Evolutionary conservation across 2,329 filamentous ascomycete genomes (phyloP).

Genomic region (Aspergillus unguis): DNA sequence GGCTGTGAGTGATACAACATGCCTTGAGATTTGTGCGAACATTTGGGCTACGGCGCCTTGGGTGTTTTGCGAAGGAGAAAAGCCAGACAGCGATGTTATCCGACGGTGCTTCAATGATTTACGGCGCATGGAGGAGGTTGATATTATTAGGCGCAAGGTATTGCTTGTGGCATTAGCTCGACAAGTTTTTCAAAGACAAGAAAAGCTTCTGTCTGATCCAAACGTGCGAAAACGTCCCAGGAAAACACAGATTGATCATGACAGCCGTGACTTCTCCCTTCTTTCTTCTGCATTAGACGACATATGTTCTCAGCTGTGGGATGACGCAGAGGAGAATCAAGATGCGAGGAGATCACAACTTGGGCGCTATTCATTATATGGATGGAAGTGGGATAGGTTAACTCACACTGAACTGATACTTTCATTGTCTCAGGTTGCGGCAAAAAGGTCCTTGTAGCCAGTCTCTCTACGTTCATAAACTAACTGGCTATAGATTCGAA

Average conservation of each 20-base stretch:
- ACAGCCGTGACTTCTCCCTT: constrained; percentile 1
- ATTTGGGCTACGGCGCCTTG: constrained; percentile 1
- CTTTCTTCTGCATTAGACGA: constrained; percentile 5
- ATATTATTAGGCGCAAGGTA: constrained; percentile 5
- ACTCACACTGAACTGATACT: constrained; percentile 5
- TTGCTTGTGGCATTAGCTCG: constrained; percentile 5
- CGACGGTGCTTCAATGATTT: constrained; percentile 4
- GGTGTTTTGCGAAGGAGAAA: constrained; percentile 1
- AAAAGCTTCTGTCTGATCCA: neutral
- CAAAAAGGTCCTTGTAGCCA: constrained; percentile 5
- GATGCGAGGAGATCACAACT: constrained; percentile 3
- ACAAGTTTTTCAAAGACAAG: constrained; percentile 4
- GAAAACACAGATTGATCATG: neutral
- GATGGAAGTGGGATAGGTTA: constrained; percentile 8
- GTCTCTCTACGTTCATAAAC: constrained; percentile 3
- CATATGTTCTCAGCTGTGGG: constrained; percentile 6
- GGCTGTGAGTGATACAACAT: constrained; percentile 1
- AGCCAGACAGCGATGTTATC: constrained; percentile 3
- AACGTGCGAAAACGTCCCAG: constrained; percentile 6
- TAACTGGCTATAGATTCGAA: constrained; percentile 6
- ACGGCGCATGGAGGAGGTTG: constrained; percentile 1
- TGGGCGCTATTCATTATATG: constrained; percentile 4
- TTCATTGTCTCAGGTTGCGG: constrained; percentile 1
- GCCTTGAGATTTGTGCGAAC: constrained; percentile 5
- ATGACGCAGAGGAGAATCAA: constrained; percentile 1